phyloP scores from a whole-genome alignment of 2,329 filamentous ascomycete species.

The Sphaerulina musiva region DNA sequence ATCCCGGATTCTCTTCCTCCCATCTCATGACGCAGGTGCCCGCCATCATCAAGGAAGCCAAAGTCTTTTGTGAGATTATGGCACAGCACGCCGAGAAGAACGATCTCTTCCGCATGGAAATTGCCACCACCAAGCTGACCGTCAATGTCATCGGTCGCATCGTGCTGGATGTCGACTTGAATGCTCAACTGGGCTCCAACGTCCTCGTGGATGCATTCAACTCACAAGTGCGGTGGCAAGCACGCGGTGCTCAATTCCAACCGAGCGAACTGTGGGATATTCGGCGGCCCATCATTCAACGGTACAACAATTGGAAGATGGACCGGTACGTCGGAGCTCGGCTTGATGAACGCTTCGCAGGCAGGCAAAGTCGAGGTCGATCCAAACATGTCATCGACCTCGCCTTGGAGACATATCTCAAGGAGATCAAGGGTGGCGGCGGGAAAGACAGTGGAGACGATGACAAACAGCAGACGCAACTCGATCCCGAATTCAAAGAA shows the following conservation, averaged over 20 bases:
- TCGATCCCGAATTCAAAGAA: constrained; percentile 35
- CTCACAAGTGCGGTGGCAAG: constrained; percentile 33
- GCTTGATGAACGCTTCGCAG: constrained; percentile 36
- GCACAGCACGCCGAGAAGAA: constrained; percentile 32
- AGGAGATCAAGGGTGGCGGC: constrained; percentile 32
- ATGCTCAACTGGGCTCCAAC: constrained; percentile 33
- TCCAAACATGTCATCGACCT: constrained; percentile 34
- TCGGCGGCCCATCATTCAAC: constrained; percentile 31
- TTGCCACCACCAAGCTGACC: constrained; percentile 36
- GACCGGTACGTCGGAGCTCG: constrained; percentile 32
- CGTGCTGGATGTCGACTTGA: constrained; percentile 36
- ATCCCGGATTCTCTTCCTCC: constrained; percentile 36
- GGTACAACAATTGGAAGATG: constrained; percentile 35
- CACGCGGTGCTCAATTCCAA: constrained; percentile 31
- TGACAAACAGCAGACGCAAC: constrained; percentile 2
- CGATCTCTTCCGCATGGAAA: constrained; percentile 38
- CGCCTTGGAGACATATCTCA: constrained; percentile 35
- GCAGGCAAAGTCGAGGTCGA: constrained; percentile 29
- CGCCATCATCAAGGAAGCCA: constrained; percentile 33
- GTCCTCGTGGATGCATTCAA: constrained; percentile 36
- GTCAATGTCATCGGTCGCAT: constrained; percentile 41
- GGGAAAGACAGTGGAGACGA: constrained; percentile 18
- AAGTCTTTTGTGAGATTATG: constrained; percentile 34
- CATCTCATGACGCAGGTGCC: constrained; percentile 39
- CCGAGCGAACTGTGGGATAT: constrained; percentile 36